A percentile compares a stretch with the other conserved stretches of the same genome.
Evolutionary conservation across 257 asterid species (phyloP).

Genomic region (Misopates orontium): DNA sequence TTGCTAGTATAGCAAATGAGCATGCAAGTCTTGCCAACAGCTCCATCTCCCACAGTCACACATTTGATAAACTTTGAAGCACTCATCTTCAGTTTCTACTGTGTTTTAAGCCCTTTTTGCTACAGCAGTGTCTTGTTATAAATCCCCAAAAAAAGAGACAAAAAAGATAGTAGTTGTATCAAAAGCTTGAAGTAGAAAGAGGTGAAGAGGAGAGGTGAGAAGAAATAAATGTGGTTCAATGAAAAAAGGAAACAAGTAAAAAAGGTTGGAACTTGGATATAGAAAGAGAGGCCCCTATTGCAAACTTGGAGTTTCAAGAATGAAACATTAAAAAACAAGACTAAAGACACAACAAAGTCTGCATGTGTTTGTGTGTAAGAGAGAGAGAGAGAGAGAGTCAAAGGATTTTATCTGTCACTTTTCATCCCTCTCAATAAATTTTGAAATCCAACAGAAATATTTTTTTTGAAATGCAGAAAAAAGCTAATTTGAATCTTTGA

Average conservation of each 20-base stretch:
- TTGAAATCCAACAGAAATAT: slow-evolving; percentile 56
- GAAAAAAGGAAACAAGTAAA: slow-evolving; percentile 31
- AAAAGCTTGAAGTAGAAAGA: slow-evolving; percentile 19
- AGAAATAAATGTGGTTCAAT: not conserved
- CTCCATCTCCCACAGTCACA: slow-evolving; percentile 97
- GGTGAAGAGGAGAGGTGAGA: slow-evolving; percentile 14
- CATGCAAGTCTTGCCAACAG: slow-evolving; percentile 99
- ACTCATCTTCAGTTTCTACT: slow-evolving; percentile 56
- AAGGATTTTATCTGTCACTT: slow-evolving; percentile 28
- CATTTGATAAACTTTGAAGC: slow-evolving; percentile 97
- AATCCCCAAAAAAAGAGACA: slow-evolving; percentile 11
- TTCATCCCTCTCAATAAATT: slow-evolving; percentile 60
- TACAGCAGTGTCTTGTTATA: not conserved
- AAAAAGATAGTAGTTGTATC: slow-evolving; percentile 9
- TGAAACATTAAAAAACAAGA: slow-evolving; percentile 41
- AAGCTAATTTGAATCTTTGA: slow-evolving; percentile 16
- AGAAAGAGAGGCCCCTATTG: slow-evolving; percentile 52
- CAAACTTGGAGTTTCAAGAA: slow-evolving; percentile 58
- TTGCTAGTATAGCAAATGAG: slow-evolving; percentile 95
- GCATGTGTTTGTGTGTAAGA: slow-evolving; percentile 38
- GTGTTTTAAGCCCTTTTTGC: slow-evolving; percentile 10
- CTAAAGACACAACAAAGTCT: slow-evolving; percentile 32
- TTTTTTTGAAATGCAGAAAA: slow-evolving; percentile 47
- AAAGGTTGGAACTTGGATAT: slow-evolving; percentile 32
- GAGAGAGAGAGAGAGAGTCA: slow-evolving; percentile 36